Base-by-base conservation (phyloP, 495 filamentous ascomycete genomes). In the Filosporella fistucella region DNA sequence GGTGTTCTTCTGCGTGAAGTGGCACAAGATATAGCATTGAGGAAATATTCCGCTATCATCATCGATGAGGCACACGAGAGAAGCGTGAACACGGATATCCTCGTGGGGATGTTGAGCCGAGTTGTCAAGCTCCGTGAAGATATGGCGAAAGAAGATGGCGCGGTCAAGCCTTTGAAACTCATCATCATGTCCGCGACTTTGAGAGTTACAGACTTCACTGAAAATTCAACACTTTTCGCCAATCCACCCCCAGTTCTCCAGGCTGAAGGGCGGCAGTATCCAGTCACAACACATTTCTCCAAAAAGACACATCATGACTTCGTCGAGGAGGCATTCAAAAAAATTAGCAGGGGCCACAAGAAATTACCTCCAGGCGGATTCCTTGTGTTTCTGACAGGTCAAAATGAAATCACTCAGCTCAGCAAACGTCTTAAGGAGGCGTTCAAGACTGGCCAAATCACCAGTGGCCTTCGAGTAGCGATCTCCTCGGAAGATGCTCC, bases 161-260 rank as follows among this genome's bases (percentile, higher is more conserved):
- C 53, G 2, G 50, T 59, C 20, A 67, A 72, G 40, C 89, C 89
- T 5, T 56, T 99, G 55, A 99, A 96, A 66, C 74, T 99, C 5
- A 80, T 99, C 47, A 95, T 99, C 64, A 99, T 99, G 94, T 96
- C 91, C 37, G 94, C 94, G 17, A 99, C 94, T 1, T 73, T 97
- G 8, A 72, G 88, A 43, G 85, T 96, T 23, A 85, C 89, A 6
- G 91, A 97, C 57, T 91, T 99, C 56, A 86, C 85, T 2, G 75
- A 89, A 48, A 99, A 99, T 53, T 63, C 74, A 18, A 78, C 71
- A 20, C 72, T 99, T 0, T 99, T 97, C 63, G 72, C 81, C 3
- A 71, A 68, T n/a, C 76, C 85, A 2, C 94, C 93, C 0, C 90
- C 90, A 9, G 71, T 97, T 17, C 70, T 97, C 6, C 81, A 96